Conservation (phyloP, 1,139 yeast genomes). For the Debaryomyces udenii region DNA sequence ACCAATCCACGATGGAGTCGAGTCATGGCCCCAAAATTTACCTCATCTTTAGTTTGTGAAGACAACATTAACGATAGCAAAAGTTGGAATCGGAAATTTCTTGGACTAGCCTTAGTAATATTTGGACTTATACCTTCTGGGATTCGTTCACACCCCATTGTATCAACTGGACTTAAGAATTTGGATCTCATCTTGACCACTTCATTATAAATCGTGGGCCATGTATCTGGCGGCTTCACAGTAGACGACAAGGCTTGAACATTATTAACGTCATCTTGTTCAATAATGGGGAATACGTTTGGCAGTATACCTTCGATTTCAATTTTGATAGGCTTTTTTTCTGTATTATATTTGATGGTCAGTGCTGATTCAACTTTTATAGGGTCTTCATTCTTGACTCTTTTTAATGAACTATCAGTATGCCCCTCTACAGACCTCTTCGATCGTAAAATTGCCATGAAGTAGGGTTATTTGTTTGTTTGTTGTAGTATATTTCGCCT, state of each 20-base stretch:
- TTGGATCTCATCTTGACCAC: constrained; percentile 67
- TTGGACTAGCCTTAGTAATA: constrained; percentile 33
- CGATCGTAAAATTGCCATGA: constrained; percentile 1
- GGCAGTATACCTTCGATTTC: constrained; percentile 17
- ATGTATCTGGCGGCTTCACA: constrained; percentile 43
- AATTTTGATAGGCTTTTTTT: constrained; percentile 12
- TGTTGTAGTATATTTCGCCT: not conserved
- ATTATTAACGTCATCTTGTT: constrained; percentile 11
- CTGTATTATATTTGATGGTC: no score
- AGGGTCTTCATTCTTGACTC: constrained; percentile 1
- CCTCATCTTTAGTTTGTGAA: constrained; percentile 91
- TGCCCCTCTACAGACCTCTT: not conserved
- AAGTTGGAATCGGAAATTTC: constrained; percentile 67
- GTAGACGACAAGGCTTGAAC: not conserved
- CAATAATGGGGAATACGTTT: constrained; percentile 19
- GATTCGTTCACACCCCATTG: constrained; percentile 82
- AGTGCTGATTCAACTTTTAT: no score
- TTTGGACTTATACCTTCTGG: constrained; percentile 52
- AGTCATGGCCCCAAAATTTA: constrained; percentile 73
- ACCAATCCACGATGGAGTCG: constrained; percentile 53
- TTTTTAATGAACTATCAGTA: not conserved
- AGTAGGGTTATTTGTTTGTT: not conserved
- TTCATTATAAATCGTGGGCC: constrained; percentile 59
- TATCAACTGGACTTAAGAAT: constrained; percentile 80
- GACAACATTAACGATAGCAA: constrained; percentile 83